Conservation (phyloP, 1,284 basidiomycete species). For the Macrocybe sp. region DNA sequence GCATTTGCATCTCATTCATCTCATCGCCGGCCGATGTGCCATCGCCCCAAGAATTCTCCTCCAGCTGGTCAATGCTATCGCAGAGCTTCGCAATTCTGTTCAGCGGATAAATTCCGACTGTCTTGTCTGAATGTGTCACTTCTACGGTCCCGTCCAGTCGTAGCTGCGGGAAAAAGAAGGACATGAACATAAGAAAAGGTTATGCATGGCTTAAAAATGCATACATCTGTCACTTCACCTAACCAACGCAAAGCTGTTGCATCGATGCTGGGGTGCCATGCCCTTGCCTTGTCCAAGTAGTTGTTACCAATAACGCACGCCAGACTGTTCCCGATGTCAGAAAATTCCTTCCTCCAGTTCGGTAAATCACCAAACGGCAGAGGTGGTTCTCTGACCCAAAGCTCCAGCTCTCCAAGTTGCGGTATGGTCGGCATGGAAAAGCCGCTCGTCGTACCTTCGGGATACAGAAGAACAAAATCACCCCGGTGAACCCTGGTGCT, state of each 20-base stretch:
- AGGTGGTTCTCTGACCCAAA: constrained; percentile 66
- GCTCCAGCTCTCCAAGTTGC: constrained; percentile 73
- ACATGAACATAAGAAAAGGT: constrained; percentile 1
- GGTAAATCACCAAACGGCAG: constrained; percentile 44
- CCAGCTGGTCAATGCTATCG: constrained; percentile 73
- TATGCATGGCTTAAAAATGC: constrained; percentile 20
- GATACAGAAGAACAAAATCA: constrained; percentile 80
- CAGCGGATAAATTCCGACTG: constrained; percentile 46
- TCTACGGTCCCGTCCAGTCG: constrained; percentile 64
- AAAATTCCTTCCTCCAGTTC: constrained; percentile 70
- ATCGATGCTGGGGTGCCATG: constrained; percentile 14
- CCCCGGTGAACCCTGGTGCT: constrained; percentile 75
- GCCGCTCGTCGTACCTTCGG: constrained; percentile 64
- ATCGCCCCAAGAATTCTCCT: constrained; percentile 58
- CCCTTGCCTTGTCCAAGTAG: too few relatives aligned
- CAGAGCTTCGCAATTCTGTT: constrained; percentile 67
- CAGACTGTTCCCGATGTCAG: constrained; percentile 53
- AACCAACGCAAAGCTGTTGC: constrained; percentile 57
- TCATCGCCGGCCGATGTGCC: constrained; percentile 42
- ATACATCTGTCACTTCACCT: constrained; percentile 72
- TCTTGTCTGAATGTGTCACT: constrained; percentile 56
- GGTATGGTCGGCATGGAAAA: constrained; percentile 61
- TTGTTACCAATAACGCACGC: too few relatives aligned
- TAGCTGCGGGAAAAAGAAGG: constrained; percentile 39
- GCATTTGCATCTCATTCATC: not conserved